Evolutionary conservation across 164 flowering plant species (phyloP).

Genomic region (Piper longum): DNA sequence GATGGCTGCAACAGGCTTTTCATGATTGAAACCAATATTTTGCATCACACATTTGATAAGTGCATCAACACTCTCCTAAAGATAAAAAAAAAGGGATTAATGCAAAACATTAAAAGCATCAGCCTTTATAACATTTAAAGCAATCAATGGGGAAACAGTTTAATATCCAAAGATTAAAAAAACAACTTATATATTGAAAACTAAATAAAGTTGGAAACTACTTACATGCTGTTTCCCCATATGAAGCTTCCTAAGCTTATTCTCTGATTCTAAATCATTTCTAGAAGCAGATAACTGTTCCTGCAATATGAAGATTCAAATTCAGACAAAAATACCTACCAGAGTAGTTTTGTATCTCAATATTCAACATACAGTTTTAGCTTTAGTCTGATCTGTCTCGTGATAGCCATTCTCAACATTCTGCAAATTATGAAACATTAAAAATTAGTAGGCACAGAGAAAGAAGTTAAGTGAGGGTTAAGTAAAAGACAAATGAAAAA

Average conservation of each 20-base stretch:
- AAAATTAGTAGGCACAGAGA: no score
- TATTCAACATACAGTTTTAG: conserved; percentile 22
- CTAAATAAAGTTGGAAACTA: no score
- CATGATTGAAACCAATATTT: conserved; percentile 75
- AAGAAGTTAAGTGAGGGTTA: not conserved
- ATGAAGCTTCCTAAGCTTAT: conserved; percentile 45
- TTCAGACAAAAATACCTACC: not conserved
- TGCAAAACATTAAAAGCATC: no score
- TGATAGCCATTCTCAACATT: conserved; percentile 64
- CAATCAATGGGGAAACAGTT: not conserved
- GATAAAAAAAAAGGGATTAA: not conserved
- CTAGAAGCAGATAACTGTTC: conserved; percentile 47
- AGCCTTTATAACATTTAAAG: not conserved
- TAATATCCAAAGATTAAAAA: no score
- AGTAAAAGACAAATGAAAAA: not conserved
- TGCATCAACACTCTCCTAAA: conserved; percentile 86
- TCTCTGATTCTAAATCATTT: conserved; percentile 40
- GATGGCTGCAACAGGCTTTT: conserved; percentile 57
- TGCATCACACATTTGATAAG: conserved; percentile 69
- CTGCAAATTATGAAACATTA: conserved; percentile 28
- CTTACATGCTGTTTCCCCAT: conserved; percentile 74
- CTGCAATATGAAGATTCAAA: conserved; percentile 28
- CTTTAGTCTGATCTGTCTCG: conserved; percentile 29
- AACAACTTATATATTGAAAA: no score
- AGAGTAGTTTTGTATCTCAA: not conserved